Evolutionary conservation across 1,284 basidiomycete species (phyloP).

Genomic region (Ustilago nuda): DNA sequence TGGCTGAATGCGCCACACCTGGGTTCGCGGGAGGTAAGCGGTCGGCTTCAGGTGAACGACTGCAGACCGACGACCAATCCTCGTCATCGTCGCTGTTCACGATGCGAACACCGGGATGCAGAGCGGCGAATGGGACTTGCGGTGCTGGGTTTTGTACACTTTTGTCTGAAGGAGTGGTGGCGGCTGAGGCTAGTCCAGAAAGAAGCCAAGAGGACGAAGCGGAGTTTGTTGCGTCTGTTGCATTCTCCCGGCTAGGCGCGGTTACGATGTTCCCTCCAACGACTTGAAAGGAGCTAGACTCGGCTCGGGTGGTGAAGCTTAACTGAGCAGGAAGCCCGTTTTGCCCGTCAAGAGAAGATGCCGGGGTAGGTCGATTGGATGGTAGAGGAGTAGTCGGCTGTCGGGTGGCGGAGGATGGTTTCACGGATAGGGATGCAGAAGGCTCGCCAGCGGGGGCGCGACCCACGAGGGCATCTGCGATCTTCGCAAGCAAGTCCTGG

Average conservation of each 20-base stretch:
- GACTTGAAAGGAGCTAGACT: conserved; percentile 36
- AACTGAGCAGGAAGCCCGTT: background rate
- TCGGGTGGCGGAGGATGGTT: too few relatives aligned
- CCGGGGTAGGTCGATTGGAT: background rate
- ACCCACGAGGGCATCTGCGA: background rate
- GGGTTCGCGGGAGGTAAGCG: background rate
- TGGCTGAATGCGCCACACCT: background rate
- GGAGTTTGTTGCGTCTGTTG: background rate
- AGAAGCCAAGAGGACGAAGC: background rate
- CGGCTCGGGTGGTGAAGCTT: background rate
- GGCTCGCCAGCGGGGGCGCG: background rate
- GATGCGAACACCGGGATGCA: conserved; percentile 2
- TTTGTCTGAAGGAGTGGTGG: background rate
- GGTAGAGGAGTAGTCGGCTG: background rate
- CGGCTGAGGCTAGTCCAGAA: background rate
- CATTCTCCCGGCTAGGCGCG: background rate
- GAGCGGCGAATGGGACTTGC: background rate
- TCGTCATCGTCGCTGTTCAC: conserved; percentile 1
- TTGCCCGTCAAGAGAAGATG: background rate
- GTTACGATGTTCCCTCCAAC: conserved; percentile 27
- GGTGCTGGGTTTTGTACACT: background rate
- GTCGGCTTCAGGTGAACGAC: background rate
- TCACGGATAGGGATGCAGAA: background rate
- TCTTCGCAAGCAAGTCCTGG: background rate
- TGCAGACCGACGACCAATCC: background rate